Evolutionary conservation across 345 rosid species (phyloP).

Genomic region (Conringia planisiliqua): DNA sequence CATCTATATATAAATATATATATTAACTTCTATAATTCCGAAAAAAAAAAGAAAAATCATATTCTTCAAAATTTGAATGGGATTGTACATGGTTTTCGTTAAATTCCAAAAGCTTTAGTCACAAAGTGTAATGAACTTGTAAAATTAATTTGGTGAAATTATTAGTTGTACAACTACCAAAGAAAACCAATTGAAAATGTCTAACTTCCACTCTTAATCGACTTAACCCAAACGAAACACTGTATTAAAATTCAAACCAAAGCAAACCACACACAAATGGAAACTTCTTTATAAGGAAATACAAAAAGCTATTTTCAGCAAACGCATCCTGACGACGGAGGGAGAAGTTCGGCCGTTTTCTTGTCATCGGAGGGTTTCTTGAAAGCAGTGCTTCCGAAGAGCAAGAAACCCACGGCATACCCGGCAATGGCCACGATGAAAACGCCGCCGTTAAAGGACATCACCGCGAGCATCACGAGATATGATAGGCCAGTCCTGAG

Average conservation of each 20-base stretch:
- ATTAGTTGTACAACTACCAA: neutral
- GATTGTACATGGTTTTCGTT: neutral
- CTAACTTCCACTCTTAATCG: neutral
- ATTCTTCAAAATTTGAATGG: neutral
- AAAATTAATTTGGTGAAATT: neutral
- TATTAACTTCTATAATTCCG: too few species aligned
- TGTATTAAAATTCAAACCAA: neutral
- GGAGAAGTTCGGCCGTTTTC: slow-evolving; percentile 44
- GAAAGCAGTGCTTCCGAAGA: slow-evolving; percentile 57
- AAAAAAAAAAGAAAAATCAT: neutral
- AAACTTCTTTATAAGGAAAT: neutral
- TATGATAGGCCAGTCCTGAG: slow-evolving; percentile 56
- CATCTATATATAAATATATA: too few species aligned
- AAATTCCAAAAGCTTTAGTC: neutral
- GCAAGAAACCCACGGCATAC: slow-evolving; percentile 55
- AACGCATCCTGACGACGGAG: slow-evolving; percentile 26
- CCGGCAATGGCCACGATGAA: slow-evolving; percentile 69
- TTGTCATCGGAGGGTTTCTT: slow-evolving; percentile 12
- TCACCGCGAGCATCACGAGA: slow-evolving; percentile 74
- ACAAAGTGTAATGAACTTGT: neutral
- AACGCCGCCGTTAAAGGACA: slow-evolving; percentile 86
- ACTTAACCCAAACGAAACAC: neutral
- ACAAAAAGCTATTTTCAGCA: slow-evolving; percentile 5
- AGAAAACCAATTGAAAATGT: neutral
- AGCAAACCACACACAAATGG: neutral